These are phyloP conservation scores for Pezicula neosporulosa DNA, from an alignment of 2,329 filamentous ascomycete genomes.

Conservation along the genomic window DNA sequence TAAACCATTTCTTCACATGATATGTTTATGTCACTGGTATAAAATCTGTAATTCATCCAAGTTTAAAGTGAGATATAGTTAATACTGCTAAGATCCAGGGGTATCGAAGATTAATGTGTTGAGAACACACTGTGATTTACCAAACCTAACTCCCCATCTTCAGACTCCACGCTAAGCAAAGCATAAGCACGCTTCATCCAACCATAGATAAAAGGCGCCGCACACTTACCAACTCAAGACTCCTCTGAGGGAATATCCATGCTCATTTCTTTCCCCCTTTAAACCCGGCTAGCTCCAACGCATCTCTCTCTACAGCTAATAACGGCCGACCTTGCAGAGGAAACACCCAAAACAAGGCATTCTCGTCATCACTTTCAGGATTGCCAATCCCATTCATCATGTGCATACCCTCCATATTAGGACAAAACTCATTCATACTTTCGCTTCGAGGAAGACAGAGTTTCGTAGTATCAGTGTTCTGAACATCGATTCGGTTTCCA, in stretches of 20 bases:
- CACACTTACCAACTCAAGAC: not conserved
- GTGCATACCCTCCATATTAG: conserved; percentile 23
- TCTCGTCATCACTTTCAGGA: conserved; percentile 5
- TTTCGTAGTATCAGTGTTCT: conserved; percentile 33
- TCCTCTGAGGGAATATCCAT: not conserved
- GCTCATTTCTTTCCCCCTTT: conserved; percentile 11
- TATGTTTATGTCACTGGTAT: too few relatives aligned
- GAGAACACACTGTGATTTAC: too few relatives aligned
- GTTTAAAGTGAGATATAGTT: too few relatives aligned
- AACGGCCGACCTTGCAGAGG: conserved; percentile 25
- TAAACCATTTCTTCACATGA: too few relatives aligned
- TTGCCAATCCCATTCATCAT: conserved; percentile 21
- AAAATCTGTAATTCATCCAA: too few relatives aligned
- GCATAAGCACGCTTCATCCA: not conserved
- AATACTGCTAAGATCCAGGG: too few relatives aligned
- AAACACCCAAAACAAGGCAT: conserved; percentile 26
- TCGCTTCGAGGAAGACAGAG: conserved; percentile 15
- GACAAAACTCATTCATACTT: conserved; percentile 23
- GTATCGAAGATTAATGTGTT: too few relatives aligned
- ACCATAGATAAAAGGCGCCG: not conserved
- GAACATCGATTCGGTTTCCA: conserved; percentile 23
- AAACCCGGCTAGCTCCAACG: conserved; percentile 16
- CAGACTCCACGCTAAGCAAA: not conserved
- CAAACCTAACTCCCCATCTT: too few relatives aligned
- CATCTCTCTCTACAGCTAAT: conserved; percentile 5